phyloP scores from a whole-genome alignment of 2,329 filamentous ascomycete genomes.

The Lachnellula subtilissima region DNA sequence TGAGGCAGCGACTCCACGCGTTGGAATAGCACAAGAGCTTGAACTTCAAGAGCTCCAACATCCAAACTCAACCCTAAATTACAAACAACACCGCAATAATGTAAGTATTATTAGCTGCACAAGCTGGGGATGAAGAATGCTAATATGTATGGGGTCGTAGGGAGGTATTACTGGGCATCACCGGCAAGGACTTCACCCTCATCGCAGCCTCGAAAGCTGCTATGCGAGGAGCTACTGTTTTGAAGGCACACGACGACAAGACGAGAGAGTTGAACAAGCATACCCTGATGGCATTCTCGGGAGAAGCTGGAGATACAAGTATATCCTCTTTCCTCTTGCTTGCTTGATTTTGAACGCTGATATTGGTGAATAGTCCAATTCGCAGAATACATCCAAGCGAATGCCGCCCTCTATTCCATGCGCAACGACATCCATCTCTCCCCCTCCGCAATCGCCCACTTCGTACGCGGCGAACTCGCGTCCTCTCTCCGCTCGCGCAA shows the following conservation, averaged over 20 bases:
- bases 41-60: constrained; percentile 18
- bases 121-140: constrained; percentile 1
- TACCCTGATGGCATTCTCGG: constrained; percentile 90
- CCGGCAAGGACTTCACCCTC: constrained; percentile 98
- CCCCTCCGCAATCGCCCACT: constrained; percentile 82
- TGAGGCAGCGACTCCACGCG: constrained; percentile 31
- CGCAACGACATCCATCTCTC: constrained; percentile 91
- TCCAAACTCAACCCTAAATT: constrained; percentile 16
- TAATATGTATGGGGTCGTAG: constrained; percentile 41
- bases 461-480: constrained; percentile 90
- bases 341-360: background rate
- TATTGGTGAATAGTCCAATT: constrained; percentile 71
- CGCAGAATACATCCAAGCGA: constrained; percentile 98
- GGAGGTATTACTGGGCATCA: constrained; percentile 98
- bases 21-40: constrained; percentile 22
- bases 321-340: constrained; percentile 25
- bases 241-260: constrained; percentile 96
- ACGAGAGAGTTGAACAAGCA: constrained; percentile 88
- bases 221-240: constrained; percentile 93
- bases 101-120: constrained; percentile 11
- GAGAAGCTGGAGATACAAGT: constrained; percentile 95
- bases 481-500: constrained; percentile 84
- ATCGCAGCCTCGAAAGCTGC: constrained; percentile 96
- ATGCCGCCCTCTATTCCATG: constrained; percentile 97
- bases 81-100: constrained; percentile 23